Evolutionary conservation across 495 filamentous ascomycete species (phyloP), one percentile per base, ranked within the genome.

Genomic region (Penicillium robsamsonii): DNA sequence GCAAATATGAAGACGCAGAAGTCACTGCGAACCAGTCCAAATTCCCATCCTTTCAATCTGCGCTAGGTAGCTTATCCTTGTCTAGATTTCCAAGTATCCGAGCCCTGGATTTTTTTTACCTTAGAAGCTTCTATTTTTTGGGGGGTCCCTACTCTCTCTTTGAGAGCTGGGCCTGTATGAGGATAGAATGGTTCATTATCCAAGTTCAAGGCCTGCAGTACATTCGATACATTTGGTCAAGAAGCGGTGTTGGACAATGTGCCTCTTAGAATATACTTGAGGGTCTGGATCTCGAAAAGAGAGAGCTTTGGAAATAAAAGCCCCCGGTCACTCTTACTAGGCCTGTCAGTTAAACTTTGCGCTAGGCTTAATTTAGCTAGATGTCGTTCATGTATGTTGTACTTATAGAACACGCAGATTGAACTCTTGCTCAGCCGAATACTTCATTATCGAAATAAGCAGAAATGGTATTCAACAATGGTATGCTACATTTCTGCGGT

Each of bases 1-100:
- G 57, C 62, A 64, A 67, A 67, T 67, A 67, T 60, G 59, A 61
- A 59, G 60, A 60, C 43, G 43, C 63, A 47, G 55, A 53, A 48
- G 35, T 48, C 44, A 40, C 46, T 56, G 55, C 43, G 40, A 58
- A 41, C 45, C 57, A 54, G 55, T 58, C 53, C 24, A 46, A 38
- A 54, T 27, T 54, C 31, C 13, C 22, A 54, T 35, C 30, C 25
- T 44, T 57, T 52, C 48, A 9, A 18, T 57, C 33, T 31, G n/a
- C 45, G 18, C 38, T 42, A 25, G 50, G 25, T 43, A 47, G 43
- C 61, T 56, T 55, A 51, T 58, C 52, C 50, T 46, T 62, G 63
- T 66, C 54, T 62, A 62, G 60, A 62, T 55, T 51, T 55, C 31
- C 47, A 55, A 52, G 46, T 53, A 55, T 59, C 54, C 57, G 50